Evolutionary conservation across 768 basidiomycete genomes (phyloP).

Genomic region (Tylopilus sp.): DNA sequence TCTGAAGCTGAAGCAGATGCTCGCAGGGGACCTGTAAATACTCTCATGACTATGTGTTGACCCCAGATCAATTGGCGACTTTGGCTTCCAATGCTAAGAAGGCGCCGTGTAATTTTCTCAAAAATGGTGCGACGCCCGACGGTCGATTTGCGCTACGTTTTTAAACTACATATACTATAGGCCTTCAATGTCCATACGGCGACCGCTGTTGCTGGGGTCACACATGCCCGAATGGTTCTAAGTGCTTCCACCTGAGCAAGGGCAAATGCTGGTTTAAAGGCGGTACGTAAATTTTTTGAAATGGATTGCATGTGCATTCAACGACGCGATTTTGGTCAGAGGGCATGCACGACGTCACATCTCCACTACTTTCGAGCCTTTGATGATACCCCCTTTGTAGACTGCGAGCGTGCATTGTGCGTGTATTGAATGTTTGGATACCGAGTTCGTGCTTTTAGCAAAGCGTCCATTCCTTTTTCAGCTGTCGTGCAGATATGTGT

Average conservation of each 20-base stretch:
- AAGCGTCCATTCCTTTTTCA: slow-evolving; percentile 22
- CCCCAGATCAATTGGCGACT: slow-evolving; percentile 66
- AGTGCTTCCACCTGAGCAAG: slow-evolving; percentile 64
- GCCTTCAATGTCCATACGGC: slow-evolving; percentile 71
- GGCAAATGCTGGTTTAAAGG: slow-evolving; percentile 91
- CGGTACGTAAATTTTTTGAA: slow-evolving; percentile 32
- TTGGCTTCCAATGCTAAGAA: slow-evolving; percentile 78
- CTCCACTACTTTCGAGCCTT: slow-evolving; percentile 13
- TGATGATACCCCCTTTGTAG: slow-evolving; percentile 25
- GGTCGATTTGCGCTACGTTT: neutral
- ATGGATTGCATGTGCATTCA: slow-evolving; percentile 1
- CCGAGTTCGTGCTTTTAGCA: slow-evolving; percentile 19
- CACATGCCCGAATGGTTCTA: slow-evolving; percentile 73
- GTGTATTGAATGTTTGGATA: slow-evolving; percentile 8
- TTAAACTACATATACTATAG: slow-evolving; percentile 34
- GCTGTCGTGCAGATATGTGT: slow-evolving; percentile 19
- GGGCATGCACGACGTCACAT: slow-evolving; percentile 37
- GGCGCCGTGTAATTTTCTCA: slow-evolving; percentile 81
- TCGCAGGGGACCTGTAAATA: slow-evolving; percentile 70
- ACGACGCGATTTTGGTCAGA: slow-evolving; percentile 22
- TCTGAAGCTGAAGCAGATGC: slow-evolving; percentile 15
- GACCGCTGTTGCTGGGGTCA: slow-evolving; percentile 82
- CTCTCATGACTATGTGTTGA: slow-evolving; percentile 75
- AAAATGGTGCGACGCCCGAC: slow-evolving; percentile 51
- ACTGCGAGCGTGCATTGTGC: slow-evolving; percentile 1